Evolutionary conservation across 345 rosid genomes (phyloP).

Genomic region (Moricandia moricandioides): DNA sequence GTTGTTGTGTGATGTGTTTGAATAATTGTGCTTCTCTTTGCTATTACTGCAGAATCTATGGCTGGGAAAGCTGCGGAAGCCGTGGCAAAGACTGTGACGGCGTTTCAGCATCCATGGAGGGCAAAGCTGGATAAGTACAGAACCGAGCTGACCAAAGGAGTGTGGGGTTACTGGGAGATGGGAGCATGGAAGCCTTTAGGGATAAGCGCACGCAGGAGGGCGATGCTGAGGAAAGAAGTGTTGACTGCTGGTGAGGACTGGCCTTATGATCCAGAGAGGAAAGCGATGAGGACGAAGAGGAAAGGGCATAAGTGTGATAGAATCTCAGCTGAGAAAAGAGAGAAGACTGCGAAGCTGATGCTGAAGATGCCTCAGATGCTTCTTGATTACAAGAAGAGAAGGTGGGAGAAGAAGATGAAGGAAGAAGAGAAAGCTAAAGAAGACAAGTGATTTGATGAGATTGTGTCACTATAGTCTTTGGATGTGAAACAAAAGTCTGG

Average conservation of each 20-base stretch:
- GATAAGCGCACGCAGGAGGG: constrained; percentile 80
- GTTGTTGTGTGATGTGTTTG: neutral
- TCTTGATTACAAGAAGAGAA: constrained; percentile 83
- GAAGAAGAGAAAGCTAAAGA: constrained; percentile 74
- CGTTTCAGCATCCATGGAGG: constrained; percentile 77
- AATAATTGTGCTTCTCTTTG: neutral
- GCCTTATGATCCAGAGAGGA: constrained; percentile 89
- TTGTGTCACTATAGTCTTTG: neutral
- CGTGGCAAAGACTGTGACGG: constrained; percentile 51
- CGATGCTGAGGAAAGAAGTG: constrained; percentile 87
- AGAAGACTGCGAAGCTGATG: constrained; percentile 79
- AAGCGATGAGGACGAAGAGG: constrained; percentile 75
- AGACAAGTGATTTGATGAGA: constrained; percentile 18
- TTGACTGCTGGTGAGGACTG: constrained; percentile 71
- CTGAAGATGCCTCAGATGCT: constrained; percentile 83
- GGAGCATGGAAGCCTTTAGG: constrained; percentile 91
- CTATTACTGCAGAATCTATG: constrained; percentile 40
- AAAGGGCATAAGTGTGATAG: constrained; percentile 88
- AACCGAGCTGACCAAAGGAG: constrained; percentile 75
- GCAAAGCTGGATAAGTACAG: constrained; percentile 70
- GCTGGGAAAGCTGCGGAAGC: constrained; percentile 74
- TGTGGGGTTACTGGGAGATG: constrained; percentile 89
- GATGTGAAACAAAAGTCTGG: neutral
- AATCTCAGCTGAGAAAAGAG: constrained; percentile 78
- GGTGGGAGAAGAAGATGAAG: constrained; percentile 95